A percentile compares a stretch with the other conserved stretches of the same genome.
Conservation (phyloP, 768 basidiomycete species). For the Mycena haematopus region DNA sequence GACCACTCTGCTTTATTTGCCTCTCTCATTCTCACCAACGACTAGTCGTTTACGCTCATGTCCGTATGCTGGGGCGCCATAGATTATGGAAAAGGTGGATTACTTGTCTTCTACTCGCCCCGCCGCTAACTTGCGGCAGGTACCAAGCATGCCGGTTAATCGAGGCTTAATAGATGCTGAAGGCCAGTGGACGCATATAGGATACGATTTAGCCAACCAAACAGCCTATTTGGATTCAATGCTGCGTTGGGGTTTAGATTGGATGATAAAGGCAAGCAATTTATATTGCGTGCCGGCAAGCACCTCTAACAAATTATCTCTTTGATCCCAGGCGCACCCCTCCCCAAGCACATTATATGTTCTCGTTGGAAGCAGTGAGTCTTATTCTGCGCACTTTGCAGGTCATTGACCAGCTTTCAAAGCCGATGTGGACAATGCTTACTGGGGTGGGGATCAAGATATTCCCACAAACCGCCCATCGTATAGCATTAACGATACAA, state of each 20-base stretch:
- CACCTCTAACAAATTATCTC: background rate
- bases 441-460: constrained; percentile 88
- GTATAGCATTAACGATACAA: constrained; percentile 78
- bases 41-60: constrained; percentile 80
- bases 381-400: background rate
- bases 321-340: constrained; percentile 74
- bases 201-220: constrained; percentile 86
- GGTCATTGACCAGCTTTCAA: constrained; percentile 15
- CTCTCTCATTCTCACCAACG: constrained; percentile 5
- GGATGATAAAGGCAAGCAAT: constrained; percentile 80
- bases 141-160: no score
- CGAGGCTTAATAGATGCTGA: no score
- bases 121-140: constrained; percentile 9
- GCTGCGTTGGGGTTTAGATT: constrained; percentile 90
- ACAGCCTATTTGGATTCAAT: constrained; percentile 91
- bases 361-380: constrained; percentile 71
- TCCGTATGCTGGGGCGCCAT: constrained; percentile 91
- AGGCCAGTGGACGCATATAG: no score
- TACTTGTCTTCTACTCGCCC: background rate
- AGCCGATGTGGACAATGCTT: constrained; percentile 73
- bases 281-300: background rate
- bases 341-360: constrained; percentile 74
- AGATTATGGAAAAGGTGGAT: constrained; percentile 77
- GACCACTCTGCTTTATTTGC: background rate
- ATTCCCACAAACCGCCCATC: constrained; percentile 80